Evolutionary conservation across 177 flowering plant species (phyloP).

Genomic region (Vitis hybrid): DNA sequence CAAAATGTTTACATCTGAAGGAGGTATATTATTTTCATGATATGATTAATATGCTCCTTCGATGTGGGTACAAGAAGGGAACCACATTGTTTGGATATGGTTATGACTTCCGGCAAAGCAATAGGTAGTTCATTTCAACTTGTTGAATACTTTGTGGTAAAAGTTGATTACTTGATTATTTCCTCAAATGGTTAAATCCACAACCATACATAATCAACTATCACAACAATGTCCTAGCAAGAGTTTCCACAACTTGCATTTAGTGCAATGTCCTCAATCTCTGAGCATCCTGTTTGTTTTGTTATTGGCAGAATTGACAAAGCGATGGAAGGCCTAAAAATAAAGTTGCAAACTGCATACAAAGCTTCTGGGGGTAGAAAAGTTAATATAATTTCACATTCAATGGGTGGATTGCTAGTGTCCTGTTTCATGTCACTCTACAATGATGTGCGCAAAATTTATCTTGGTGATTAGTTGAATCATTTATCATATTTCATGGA

Average conservation of each 20-base stretch:
- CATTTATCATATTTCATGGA: neutral
- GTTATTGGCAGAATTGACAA: constrained; percentile 57
- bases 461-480: constrained; percentile 6
- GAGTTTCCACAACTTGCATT: constrained; percentile 1
- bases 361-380: constrained; percentile 88
- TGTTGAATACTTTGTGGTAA: neutral
- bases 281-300: constrained; percentile 15
- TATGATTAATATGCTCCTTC: constrained; percentile 84
- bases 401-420: constrained; percentile 93
- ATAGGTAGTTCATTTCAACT: constrained; percentile 48
- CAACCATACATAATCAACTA: too few species aligned
- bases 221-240: neutral
- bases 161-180: constrained; percentile 10
- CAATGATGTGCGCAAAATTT: constrained; percentile 48
- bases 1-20: constrained; percentile 50
- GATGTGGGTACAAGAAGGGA: constrained; percentile 85
- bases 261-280: neutral
- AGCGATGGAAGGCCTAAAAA: constrained; percentile 63
- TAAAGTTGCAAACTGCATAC: constrained; percentile 66
- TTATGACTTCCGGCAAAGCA: constrained; percentile 95
- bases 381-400: constrained; percentile 84
- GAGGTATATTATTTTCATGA: constrained; percentile 87
- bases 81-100: constrained; percentile 89
- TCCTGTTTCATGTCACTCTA: constrained; percentile 75
- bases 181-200: neutral